phyloP scores from a whole-genome alignment of 768 basidiomycete genomes.

The Xerocomus brunneocitrinus region DNA sequence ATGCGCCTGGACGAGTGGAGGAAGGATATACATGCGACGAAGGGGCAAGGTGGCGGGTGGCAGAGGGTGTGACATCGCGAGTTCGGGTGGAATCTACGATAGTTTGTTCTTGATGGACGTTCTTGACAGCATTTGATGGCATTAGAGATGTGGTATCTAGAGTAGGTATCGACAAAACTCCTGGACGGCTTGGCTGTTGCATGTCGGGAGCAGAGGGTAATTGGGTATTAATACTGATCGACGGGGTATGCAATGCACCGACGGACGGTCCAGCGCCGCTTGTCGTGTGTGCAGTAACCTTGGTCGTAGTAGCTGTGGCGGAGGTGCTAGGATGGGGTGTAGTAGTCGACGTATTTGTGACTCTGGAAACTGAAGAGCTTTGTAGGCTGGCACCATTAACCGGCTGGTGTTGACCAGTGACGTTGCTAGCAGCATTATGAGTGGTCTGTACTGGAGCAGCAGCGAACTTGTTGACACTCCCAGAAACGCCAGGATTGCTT shows the following conservation, averaged over 20 bases:
- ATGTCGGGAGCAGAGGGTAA: constrained; percentile 15
- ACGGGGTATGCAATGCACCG: constrained; percentile 7
- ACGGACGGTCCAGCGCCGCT: constrained; percentile 1
- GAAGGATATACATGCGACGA: constrained; percentile 22
- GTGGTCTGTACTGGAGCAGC: constrained; percentile 5
- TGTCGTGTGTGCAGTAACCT: constrained; percentile 2
- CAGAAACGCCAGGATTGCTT: background rate
- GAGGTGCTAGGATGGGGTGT: constrained; percentile 1
- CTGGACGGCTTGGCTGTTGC: constrained; percentile 20
- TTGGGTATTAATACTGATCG: constrained; percentile 8
- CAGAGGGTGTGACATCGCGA: constrained; percentile 18
- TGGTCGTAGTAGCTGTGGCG: constrained; percentile 7
- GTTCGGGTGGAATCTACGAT: constrained; percentile 17
- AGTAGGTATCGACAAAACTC: constrained; percentile 11
- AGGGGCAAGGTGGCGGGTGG: constrained; percentile 17
- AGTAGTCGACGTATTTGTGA: constrained; percentile 3
- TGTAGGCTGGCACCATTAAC: constrained; percentile 6
- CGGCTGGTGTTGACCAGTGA: constrained; percentile 10
- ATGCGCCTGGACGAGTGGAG: constrained; percentile 19
- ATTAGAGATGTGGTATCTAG: constrained; percentile 10
- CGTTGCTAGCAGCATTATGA: background rate
- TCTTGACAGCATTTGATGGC: constrained; percentile 16
- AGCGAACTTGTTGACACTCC: constrained; percentile 7
- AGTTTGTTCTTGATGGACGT: constrained; percentile 18
- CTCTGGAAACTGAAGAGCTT: constrained; percentile 8